Base-by-base conservation (phyloP, 2,329 filamentous ascomycete species). In the Pseudocercospora cruenta region DNA sequence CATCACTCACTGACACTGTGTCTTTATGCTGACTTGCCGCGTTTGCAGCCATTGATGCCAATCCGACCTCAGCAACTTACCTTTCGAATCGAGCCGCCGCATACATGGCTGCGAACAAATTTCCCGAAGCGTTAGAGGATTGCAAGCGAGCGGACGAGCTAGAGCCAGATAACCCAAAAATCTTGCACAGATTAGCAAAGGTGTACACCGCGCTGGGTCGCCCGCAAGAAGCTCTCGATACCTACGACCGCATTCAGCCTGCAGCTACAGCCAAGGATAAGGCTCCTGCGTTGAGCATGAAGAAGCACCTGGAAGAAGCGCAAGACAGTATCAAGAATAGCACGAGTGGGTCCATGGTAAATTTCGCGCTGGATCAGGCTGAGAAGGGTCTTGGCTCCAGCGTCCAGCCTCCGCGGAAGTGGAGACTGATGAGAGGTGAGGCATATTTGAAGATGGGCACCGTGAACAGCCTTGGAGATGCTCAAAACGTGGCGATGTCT, bases 81-180 rank as follows among this genome's bases (percentile, higher is more conserved):
- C 87, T 96, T 71, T 94, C 92, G 78, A 99, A 99, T 84, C 91
- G 95, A 75, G 94, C 95, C 45, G 95, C 95, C 31, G 95, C 95
- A 39, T 93, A 92, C 82, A 97, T 99, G 85, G 92, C 92, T 61
- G 92, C 92, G 66, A 90, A 90, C 72, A 88, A 90, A 75, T 97
- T 90, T 78, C 82, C 86, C 64, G 86, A 90, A 69, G 95, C 95
- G 16, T 83, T 98, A 66, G 92, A 95, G 63, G 95, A 99, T 80
- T 95, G 92, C 80, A 90, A 88, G 74, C 87, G 86, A 62, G 93
- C 95, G 6, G 88, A 92, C 71, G 90, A 94, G 70, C 82, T 97
- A 51, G 94, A 98, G 70, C 90, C 94, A 0, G 84, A 89, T 73
- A 97, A 96, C 77, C 80, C 91, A 73, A 99, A 98, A 82, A 92